Evolutionary conservation across 2,329 filamentous ascomycete species (phyloP).

Genomic region (Fusarium armeniacum): DNA sequence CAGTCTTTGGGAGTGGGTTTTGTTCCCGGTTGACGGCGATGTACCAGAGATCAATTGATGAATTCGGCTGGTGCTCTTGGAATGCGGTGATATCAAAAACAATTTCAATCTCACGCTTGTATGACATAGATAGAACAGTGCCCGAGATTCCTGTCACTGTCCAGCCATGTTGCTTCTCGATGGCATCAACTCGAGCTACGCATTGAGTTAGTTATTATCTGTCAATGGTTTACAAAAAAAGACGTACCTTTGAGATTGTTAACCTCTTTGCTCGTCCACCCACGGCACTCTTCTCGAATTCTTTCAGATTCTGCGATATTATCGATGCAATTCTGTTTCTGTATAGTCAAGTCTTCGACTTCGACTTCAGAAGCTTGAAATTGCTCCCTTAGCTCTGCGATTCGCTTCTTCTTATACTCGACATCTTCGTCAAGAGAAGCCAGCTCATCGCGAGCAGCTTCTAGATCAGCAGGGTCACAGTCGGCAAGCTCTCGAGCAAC

Average conservation of each 20-base stretch:
- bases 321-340: constrained; percentile 76
- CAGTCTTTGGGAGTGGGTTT: constrained; percentile 69
- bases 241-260: constrained; percentile 77
- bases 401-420: constrained; percentile 74
- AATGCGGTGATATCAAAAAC: constrained; percentile 78
- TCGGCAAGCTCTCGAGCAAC: constrained; percentile 81
- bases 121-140: constrained; percentile 78
- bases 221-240: neutral
- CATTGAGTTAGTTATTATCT: constrained; percentile 54
- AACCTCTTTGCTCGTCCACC: constrained; percentile 89
- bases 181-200: constrained; percentile 72
- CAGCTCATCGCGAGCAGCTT: constrained; percentile 78
- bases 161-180: constrained; percentile 80
- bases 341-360: constrained; percentile 72
- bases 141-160: constrained; percentile 74
- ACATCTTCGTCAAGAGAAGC: constrained; percentile 75
- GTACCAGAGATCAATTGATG: constrained; percentile 77
- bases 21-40: constrained; percentile 70
- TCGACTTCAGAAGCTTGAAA: constrained; percentile 75
- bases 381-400: constrained; percentile 76
- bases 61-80: constrained; percentile 60
- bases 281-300: constrained; percentile 87
- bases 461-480: constrained; percentile 84
- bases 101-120: constrained; percentile 78
- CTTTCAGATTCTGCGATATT: constrained; percentile 88